Conservation (phyloP, 306 rosid genomes). For the Parietaria judaica region DNA sequence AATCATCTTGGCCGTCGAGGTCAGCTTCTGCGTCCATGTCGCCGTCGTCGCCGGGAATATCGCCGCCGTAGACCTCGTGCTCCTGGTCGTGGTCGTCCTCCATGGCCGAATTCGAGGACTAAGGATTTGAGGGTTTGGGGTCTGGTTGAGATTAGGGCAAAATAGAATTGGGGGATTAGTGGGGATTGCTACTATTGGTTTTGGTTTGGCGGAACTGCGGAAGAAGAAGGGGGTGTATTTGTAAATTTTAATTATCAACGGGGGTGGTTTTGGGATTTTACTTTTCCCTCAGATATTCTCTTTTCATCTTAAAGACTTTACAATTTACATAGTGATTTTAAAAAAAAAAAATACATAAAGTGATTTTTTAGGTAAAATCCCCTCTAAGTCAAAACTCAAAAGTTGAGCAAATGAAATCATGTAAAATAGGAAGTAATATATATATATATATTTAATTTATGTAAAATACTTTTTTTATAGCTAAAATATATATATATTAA, state of each 20-base stretch:
- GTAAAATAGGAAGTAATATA: no score
- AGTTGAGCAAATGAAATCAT: no score
- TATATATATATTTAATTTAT: no score
- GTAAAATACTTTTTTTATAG: no score
- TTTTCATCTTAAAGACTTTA: no score
- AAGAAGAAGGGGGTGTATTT: conserved; percentile 9
- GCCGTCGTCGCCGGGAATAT: conserved; percentile 54
- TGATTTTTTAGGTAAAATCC: no score
- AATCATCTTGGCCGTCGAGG: conserved; percentile 38
- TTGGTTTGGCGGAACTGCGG: background rate
- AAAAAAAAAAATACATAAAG: no score
- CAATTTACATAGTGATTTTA: no score
- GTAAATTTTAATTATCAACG: background rate
- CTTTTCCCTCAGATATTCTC: background rate
- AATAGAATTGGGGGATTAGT: conserved; percentile 10
- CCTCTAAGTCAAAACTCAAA: no score
- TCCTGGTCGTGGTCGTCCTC: conserved; percentile 36
- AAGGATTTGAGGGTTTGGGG: conserved; percentile 1
- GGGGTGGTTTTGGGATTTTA: conserved; percentile 17
- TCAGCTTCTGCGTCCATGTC: conserved; percentile 55
- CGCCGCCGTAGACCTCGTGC: conserved; percentile 70
- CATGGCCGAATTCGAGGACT: conserved; percentile 15
- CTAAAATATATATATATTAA: no score
- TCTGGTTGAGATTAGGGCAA: conserved; percentile 8
- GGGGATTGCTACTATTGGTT: background rate